Base-by-base conservation (phyloP, 225 moss, liverwort and hornwort species). In the Antitrichia curtipendula region DNA sequence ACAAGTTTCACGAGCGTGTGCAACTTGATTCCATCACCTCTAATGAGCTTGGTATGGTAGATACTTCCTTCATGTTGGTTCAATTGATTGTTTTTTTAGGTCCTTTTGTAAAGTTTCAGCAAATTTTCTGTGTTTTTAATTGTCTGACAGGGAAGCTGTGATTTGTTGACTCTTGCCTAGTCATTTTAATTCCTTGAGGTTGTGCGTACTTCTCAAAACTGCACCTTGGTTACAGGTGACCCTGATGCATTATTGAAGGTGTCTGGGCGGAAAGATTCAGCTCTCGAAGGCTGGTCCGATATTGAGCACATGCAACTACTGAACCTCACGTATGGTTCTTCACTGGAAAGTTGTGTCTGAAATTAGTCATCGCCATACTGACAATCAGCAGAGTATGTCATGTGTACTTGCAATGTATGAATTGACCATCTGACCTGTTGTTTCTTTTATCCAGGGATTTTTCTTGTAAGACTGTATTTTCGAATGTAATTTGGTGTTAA, bases 1-100 rank as follows among this genome's bases (percentile, higher is more conserved):
- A 98, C 93, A 98, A 98, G 89, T 98, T 98, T 78, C 98, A 98
- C 79, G 95, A 97, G 84, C 95, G 96, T 69, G 98, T 98, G 90
- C 97, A 97, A 89, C 95, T 98, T 82, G 96, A 97, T 88, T 98
- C 98, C 11, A 98, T 98, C 81, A 92, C 95, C 16, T 97, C 95
- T 41, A 98, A 98, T 86, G 98, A 98, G 88, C 92, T 98, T n/a
- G 98, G 98, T 91, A 90, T 85, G 88, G 89, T 86, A 63, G 43
- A 38, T 78, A 25, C 50, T 65, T 79, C 62, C 36, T 53, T 75
- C 64, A 85, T 78, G 15, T 86, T 77, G 36, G 36, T 34, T 74
- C 60, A 64, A 52, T 27, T 53, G 53, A 21, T 68, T 77, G 16
- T 22, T 59, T 61, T 75, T n/a, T 85, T 9, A 27, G 71, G 62